These are phyloP conservation scores for Golubevia pallescens DNA, from an alignment of 1,284 basidiomycete species.

Conservation along the genomic window DNA sequence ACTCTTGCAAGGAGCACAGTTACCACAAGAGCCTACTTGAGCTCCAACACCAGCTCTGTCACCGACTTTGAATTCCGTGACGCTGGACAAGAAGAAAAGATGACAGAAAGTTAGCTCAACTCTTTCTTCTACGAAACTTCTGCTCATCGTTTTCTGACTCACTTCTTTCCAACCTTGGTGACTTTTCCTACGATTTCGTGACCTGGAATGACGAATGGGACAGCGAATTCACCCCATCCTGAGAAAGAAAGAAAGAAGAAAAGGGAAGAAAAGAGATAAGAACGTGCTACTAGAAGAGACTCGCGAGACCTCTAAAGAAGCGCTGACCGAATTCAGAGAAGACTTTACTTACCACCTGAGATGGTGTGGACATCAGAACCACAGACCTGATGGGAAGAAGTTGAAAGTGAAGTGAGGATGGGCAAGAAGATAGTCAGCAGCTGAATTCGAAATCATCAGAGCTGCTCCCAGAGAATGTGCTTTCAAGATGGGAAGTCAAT, in stretches of 20 bases:
- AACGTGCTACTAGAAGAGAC: constrained; percentile 66
- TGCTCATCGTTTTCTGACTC: background rate
- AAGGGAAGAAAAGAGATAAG: constrained; percentile 13
- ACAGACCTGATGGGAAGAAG: constrained; percentile 57
- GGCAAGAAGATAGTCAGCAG: no score
- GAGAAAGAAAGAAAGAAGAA: constrained; percentile 13
- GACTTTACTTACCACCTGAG: constrained; percentile 68
- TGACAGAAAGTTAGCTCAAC: background rate
- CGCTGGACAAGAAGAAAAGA: constrained; percentile 66
- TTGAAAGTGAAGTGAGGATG: background rate
- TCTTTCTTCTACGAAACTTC: background rate
- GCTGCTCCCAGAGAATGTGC: no score
- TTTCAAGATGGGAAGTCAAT: no score
- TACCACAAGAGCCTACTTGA: constrained; percentile 69
- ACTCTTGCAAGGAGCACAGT: constrained; percentile 70
- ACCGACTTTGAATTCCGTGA: constrained; percentile 71
- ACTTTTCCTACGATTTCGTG: constrained; percentile 75
- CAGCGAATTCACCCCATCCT: constrained; percentile 52
- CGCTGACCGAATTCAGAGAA: constrained; percentile 14
- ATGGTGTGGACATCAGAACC: constrained; percentile 71
- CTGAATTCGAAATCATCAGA: no score
- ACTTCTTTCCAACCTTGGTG: constrained; percentile 66
- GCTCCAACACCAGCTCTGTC: constrained; percentile 74
- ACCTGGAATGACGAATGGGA: constrained; percentile 63
- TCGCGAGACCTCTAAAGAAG: constrained; percentile 44